These are phyloP conservation scores for Saturnispora sanitii DNA, from an alignment of 805 yeast genomes.

Conservation along the genomic window DNA sequence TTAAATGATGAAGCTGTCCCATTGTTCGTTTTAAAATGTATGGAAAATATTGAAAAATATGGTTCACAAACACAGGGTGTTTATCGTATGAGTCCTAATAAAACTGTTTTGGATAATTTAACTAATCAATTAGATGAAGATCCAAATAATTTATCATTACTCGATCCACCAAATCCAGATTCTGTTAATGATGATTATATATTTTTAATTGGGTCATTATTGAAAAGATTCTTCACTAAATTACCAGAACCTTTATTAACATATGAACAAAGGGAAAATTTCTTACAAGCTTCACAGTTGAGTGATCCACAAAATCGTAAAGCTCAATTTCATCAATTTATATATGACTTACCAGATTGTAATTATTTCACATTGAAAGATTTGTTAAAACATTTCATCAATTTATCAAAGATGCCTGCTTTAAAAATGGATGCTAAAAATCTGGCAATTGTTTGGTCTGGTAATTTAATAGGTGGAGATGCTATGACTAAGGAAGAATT, in stretches of 20 bases:
- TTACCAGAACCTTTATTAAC: constrained; percentile 85
- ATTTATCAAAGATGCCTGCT: constrained; percentile 33
- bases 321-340: constrained; percentile 76
- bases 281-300: constrained; percentile 63
- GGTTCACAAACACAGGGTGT: constrained; percentile 86
- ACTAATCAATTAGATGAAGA: constrained; percentile 64
- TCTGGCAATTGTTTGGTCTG: constrained; percentile 92
- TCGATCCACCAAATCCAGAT: constrained; percentile 45
- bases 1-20: constrained; percentile 91
- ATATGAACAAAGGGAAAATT: constrained; percentile 45
- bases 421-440: constrained; percentile 79
- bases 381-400: constrained; percentile 65
- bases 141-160: constrained; percentile 47
- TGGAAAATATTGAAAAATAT: constrained; percentile 71
- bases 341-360: constrained; percentile 87
- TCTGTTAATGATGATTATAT: constrained; percentile 69
- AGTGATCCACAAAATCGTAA: constrained; percentile 45
- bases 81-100: constrained; percentile 78
- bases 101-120: constrained; percentile 60
- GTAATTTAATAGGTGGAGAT: constrained; percentile 59
- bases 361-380: constrained; percentile 87
- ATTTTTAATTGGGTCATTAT: constrained; percentile 75
- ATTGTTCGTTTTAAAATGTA: constrained; percentile 77
- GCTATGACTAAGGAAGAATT: constrained; percentile 45
- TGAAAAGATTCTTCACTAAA: constrained; percentile 73